A percentile compares a stretch with the other conserved stretches of the same genome.
Conservation (phyloP, 1,284 basidiomycete genomes). For the Butyriboletus regius region DNA sequence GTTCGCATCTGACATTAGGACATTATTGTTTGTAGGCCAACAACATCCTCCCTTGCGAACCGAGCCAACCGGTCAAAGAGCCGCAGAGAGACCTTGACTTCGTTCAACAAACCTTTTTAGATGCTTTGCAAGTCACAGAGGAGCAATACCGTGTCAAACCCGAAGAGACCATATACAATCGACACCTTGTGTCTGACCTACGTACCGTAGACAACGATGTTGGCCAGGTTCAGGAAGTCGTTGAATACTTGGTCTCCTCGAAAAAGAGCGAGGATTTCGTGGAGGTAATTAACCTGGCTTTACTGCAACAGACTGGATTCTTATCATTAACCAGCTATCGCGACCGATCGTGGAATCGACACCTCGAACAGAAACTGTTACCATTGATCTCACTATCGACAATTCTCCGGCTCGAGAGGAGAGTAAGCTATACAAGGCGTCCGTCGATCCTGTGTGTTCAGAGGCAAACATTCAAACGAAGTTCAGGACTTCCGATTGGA, state of each 20-base stretch:
- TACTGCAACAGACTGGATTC: neutral
- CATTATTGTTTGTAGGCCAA: constrained; percentile 9
- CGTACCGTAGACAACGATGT: neutral
- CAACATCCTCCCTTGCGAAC: neutral
- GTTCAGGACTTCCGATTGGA: neutral
- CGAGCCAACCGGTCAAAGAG: constrained; percentile 1
- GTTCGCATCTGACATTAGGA: neutral
- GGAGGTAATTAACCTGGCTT: constrained; percentile 10
- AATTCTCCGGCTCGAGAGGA: constrained; percentile 11
- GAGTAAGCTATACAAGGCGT: neutral
- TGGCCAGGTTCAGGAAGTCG: neutral
- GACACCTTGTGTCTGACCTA: neutral
- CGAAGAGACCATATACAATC: neutral
- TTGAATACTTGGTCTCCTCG: neutral
- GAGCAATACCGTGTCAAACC: constrained; percentile 2
- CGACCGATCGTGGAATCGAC: constrained; percentile 5
- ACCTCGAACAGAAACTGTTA: constrained; percentile 6
- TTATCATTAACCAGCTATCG: constrained; percentile 12
- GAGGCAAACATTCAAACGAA: neutral
- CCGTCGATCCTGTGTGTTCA: neutral
- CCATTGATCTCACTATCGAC: constrained; percentile 30
- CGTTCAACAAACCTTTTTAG: neutral
- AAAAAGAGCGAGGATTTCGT: constrained; percentile 2
- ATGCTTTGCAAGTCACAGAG: neutral
- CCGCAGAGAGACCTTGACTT: neutral